Evolutionary conservation across 2,329 filamentous ascomycete genomes (phyloP).

Genomic region (Botrytis elliptica): DNA sequence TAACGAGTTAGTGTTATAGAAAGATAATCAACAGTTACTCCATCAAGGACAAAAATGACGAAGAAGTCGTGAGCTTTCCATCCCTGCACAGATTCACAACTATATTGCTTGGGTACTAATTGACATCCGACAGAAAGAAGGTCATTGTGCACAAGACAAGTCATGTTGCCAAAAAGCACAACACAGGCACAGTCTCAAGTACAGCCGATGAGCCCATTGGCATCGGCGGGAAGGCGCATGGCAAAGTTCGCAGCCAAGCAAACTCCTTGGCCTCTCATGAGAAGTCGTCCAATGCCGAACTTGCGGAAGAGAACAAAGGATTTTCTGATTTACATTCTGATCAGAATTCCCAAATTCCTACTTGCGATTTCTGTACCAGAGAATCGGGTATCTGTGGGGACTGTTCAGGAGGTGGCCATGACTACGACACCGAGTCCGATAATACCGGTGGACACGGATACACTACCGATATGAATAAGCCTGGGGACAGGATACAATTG

Average conservation of each 20-base stretch:
- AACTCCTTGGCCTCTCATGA: not conserved
- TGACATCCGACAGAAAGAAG: not conserved
- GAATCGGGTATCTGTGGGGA: not conserved
- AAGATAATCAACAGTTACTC: not conserved
- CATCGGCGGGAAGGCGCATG: not conserved
- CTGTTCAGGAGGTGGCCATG: not conserved
- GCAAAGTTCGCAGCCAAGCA: not conserved
- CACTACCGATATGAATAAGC: not conserved
- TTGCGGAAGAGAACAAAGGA: not conserved
- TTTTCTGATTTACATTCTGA: not conserved
- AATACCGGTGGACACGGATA: slow-evolving; percentile 12
- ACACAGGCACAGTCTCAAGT: not conserved
- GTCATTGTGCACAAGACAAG: not conserved
- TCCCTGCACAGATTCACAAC: not conserved
- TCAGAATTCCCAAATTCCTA: not conserved
- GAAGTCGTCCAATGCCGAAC: not conserved
- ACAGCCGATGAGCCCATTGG: not conserved
- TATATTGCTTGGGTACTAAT: not conserved
- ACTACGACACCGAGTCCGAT: slow-evolving; percentile 12
- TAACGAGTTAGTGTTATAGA: not conserved
- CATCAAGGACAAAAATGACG: not conserved
- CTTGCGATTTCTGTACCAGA: not conserved
- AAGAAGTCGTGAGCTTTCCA: not conserved
- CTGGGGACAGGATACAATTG: not conserved
- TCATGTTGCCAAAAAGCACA: not conserved